Evolutionary conservation across 2,329 filamentous ascomycete species (phyloP).

Genomic region (Cercospora canescens): DNA sequence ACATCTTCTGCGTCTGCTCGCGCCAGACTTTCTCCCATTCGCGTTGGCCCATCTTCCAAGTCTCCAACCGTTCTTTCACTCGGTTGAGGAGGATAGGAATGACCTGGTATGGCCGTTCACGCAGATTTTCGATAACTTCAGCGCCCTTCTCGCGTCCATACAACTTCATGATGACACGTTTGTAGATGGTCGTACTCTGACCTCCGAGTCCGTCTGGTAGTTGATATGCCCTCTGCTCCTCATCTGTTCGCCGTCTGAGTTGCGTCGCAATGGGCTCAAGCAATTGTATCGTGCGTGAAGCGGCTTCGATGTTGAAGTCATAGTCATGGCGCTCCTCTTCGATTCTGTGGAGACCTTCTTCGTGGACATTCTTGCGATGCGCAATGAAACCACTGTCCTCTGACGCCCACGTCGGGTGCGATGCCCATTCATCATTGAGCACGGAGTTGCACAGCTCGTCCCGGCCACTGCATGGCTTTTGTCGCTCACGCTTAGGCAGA

Average conservation of each 20-base stretch:
- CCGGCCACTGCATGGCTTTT: slow-evolving; percentile 88
- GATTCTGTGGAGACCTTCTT: slow-evolving; percentile 91
- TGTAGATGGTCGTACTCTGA: slow-evolving; percentile 94
- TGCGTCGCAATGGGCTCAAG: slow-evolving; percentile 92
- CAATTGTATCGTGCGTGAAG: slow-evolving; percentile 90
- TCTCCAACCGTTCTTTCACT: slow-evolving; percentile 93
- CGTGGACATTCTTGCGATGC: slow-evolving; percentile 92
- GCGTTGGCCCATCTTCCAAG: slow-evolving; percentile 94
- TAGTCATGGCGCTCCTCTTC: slow-evolving; percentile 99
- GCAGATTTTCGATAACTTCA: slow-evolving; percentile 84
- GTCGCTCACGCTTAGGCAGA: slow-evolving; percentile 83
- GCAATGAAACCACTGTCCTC: slow-evolving; percentile 98
- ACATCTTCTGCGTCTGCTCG: slow-evolving; percentile 89
- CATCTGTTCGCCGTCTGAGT: slow-evolving; percentile 70
- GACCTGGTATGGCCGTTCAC: slow-evolving; percentile 78
- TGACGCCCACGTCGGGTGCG: slow-evolving; percentile 97
- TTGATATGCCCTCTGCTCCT: slow-evolving; percentile 69
- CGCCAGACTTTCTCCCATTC: slow-evolving; percentile 99
- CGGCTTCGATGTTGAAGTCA: slow-evolving; percentile 96
- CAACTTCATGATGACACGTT: slow-evolving; percentile 95
- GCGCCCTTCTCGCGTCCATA: slow-evolving; percentile 83
- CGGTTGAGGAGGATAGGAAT: slow-evolving; percentile 85
- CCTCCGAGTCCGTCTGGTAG: slow-evolving; percentile 84
- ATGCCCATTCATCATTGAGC: slow-evolving; percentile 97
- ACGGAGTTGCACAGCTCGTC: slow-evolving; percentile 93